These are phyloP conservation scores for Heliosperma pusillum DNA, from an alignment of 148 eudicot species.

Conservation along the genomic window DNA sequence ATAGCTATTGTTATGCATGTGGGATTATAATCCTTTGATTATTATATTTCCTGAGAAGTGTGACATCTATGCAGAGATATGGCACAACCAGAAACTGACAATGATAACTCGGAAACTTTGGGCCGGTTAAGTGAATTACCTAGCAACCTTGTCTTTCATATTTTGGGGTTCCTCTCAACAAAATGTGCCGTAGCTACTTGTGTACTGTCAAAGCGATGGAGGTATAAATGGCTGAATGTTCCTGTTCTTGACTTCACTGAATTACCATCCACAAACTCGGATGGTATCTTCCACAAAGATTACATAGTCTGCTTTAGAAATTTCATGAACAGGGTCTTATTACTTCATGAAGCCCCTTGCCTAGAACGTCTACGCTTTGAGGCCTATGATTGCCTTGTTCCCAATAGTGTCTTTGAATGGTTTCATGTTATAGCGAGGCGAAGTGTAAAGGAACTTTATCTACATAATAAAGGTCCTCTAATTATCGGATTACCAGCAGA, in stretches of 20 bases:
- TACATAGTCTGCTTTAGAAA: neutral
- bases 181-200: slow-evolving; percentile 5
- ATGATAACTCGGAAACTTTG: neutral
- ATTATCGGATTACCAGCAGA: neutral
- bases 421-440: slow-evolving; percentile 14
- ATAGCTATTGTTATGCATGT: too few species aligned
- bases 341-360: slow-evolving; percentile 14
- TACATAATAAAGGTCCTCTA: neutral
- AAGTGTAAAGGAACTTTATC: slow-evolving; percentile 24
- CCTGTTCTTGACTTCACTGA: slow-evolving; percentile 28
- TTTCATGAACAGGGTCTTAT: slow-evolving; percentile 19
- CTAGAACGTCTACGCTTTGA: slow-evolving; percentile 18
- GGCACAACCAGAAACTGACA: neutral
- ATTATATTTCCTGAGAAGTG: neutral
- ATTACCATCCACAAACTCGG: neutral
- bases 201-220: slow-evolving; percentile 26
- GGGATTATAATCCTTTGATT: neutral
- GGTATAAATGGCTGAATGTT: slow-evolving; percentile 18
- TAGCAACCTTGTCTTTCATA: neutral
- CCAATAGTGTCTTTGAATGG: slow-evolving; percentile 9
- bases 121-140: neutral
- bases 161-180: slow-evolving; percentile 21
- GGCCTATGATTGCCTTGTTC: slow-evolving; percentile 4
- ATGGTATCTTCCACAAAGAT: neutral
- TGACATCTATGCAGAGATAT: neutral